Evolutionary conservation across 768 basidiomycete species (phyloP).

Genomic region (Hortiboletus flavorubellus): DNA sequence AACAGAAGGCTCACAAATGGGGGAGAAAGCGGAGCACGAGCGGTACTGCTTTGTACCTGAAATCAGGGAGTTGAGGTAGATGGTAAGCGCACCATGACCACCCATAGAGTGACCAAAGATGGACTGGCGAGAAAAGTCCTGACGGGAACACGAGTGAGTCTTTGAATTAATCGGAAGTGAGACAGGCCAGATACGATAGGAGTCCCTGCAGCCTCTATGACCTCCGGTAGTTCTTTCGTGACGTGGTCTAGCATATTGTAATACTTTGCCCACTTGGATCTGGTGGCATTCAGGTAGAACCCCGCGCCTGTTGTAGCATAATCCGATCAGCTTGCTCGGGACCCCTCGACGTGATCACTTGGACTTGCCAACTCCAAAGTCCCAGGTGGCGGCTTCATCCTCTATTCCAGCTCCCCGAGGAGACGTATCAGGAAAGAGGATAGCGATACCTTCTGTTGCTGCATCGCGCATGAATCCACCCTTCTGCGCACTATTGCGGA

Average conservation of each 20-base stretch:
- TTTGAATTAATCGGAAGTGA: not conserved
- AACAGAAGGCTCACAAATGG: slow-evolving; percentile 80
- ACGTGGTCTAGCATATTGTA: slow-evolving; percentile 91
- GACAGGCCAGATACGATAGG: slow-evolving; percentile 59
- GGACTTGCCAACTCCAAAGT: slow-evolving; percentile 76
- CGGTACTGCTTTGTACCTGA: slow-evolving; percentile 62
- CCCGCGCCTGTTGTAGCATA: slow-evolving; percentile 59
- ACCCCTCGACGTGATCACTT: not conserved
- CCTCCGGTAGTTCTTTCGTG: slow-evolving; percentile 77
- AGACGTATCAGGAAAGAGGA: slow-evolving; percentile 92
- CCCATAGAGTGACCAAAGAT: slow-evolving; percentile 98
- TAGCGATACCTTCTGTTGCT: slow-evolving; percentile 78
- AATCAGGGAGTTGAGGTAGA: slow-evolving; percentile 72
- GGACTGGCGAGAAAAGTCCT: slow-evolving; percentile 83
- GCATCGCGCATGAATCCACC: slow-evolving; percentile 90
- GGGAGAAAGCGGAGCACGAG: slow-evolving; percentile 87
- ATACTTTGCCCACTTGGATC: slow-evolving; percentile 62
- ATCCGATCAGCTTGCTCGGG: slow-evolving; percentile 1
- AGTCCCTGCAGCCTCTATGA: slow-evolving; percentile 67
- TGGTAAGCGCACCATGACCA: slow-evolving; percentile 89
- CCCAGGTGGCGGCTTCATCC: slow-evolving; percentile 81
- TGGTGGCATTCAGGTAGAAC: slow-evolving; percentile 93
- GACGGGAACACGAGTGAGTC: not conserved
- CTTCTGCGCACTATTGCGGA: slow-evolving; percentile 71
- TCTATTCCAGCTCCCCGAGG: slow-evolving; percentile 87